A percentile compares a stretch with the other conserved stretches of the same genome.
phyloP scores from a whole-genome alignment of 495 filamentous ascomycete genomes.

The Neurospora tetraspora region DNA sequence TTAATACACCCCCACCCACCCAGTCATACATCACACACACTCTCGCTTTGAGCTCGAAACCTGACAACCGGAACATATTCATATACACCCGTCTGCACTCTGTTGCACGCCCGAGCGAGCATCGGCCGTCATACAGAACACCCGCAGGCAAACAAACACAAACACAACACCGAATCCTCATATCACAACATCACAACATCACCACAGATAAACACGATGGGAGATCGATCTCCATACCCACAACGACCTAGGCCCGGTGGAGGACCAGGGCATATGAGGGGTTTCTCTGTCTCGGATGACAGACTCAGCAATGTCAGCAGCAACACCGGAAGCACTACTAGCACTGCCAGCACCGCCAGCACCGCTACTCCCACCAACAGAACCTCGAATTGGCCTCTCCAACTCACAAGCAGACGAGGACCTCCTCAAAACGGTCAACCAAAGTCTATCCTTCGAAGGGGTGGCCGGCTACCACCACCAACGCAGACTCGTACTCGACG shows the following conservation, averaged over 20 bases:
- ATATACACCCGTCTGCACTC: not conserved
- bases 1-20: not conserved
- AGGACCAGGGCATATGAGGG: not conserved
- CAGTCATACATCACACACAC: not conserved
- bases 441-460: constrained; percentile 19
- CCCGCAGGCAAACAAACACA: not conserved
- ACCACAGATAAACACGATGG: not conserved
- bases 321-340: constrained; percentile 4
- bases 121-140: not conserved
- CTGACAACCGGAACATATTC: not conserved
- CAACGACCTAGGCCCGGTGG: not conserved
- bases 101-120: not conserved
- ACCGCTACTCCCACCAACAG: not conserved
- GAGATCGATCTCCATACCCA: not conserved
- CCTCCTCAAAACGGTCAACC: not conserved
- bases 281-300: constrained; percentile 10
- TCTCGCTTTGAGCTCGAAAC: not conserved
- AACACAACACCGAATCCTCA: not conserved
- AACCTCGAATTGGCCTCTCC: not conserved
- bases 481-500: constrained; percentile 12
- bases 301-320: constrained; percentile 2
- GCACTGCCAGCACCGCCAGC: constrained; percentile 9
- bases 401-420: not conserved
- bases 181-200: not conserved
- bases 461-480: constrained; percentile 9